These are phyloP conservation scores for Groenewaldozyma salmanticensis DNA, from an alignment of 805 yeast species.

Conservation along the genomic window DNA sequence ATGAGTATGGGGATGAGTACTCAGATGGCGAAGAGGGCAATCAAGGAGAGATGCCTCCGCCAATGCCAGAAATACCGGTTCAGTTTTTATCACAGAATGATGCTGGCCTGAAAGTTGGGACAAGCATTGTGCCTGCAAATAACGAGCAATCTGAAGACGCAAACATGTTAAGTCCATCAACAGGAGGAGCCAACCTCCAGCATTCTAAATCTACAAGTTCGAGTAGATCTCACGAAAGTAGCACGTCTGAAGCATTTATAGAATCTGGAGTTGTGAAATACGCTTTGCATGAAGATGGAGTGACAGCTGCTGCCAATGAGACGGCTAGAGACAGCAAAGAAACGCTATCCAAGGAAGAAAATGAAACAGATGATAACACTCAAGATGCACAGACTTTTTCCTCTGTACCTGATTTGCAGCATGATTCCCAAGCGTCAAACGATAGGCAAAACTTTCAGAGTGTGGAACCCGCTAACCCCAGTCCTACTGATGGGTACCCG, in stretches of 20 bases:
- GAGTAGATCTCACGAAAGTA: constrained; percentile 1
- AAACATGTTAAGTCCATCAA: background rate
- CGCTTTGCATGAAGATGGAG: constrained; percentile 7
- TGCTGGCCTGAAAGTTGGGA: background rate
- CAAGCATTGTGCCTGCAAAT: too few relatives aligned
- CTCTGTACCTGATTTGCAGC: too few relatives aligned
- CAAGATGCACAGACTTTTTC: constrained; percentile 7
- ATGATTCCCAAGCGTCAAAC: too few relatives aligned
- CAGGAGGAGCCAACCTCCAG: constrained; percentile 4
- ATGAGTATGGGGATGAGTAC: constrained; percentile 21
- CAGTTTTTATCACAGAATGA: background rate
- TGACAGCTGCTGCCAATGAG: constrained; percentile 2
- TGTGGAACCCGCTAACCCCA: background rate
- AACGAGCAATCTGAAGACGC: too few relatives aligned
- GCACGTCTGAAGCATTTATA: constrained; percentile 9
- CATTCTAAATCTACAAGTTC: constrained; percentile 7
- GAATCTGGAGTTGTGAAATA: constrained; percentile 15
- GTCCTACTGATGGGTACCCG: constrained; percentile 4
- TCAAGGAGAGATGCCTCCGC: constrained; percentile 18
- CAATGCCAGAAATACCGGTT: constrained; percentile 16
- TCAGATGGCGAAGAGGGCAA: constrained; percentile 15
- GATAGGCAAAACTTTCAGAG: too few relatives aligned
- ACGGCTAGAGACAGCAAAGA: too few relatives aligned
- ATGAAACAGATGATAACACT: background rate
- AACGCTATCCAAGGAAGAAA: constrained; percentile 4